Conservation (phyloP, 495 filamentous ascomycete species). For the Pyrenula aspistea region DNA sequence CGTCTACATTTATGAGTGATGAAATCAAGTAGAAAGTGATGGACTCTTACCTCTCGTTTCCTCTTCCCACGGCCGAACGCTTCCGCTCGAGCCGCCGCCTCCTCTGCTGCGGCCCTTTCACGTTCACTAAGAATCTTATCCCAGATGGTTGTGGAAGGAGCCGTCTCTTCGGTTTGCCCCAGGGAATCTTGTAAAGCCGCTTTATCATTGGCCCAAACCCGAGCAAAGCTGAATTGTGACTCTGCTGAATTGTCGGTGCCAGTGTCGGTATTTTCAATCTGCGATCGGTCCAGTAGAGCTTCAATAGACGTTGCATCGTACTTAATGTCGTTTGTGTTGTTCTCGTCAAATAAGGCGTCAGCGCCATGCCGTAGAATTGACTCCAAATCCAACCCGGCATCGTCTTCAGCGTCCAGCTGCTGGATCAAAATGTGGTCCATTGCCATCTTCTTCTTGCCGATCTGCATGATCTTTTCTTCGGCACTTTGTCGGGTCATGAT, state of each 20-base stretch:
- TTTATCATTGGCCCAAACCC: constrained; percentile 83
- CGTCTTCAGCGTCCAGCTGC: constrained; percentile 68
- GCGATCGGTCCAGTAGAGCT: constrained; percentile 75
- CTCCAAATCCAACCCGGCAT: constrained; percentile 64
- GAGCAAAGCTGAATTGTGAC: constrained; percentile 77
- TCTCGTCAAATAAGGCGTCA: constrained; percentile 70
- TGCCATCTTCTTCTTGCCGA: constrained; percentile 88
- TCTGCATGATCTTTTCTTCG: constrained; percentile 94
- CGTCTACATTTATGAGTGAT: constrained; percentile 1
- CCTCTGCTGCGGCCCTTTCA: constrained; percentile 59
- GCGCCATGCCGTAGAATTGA: constrained; percentile 85
- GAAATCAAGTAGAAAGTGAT: neutral
- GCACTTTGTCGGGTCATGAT: constrained; percentile 77
- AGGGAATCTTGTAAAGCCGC: constrained; percentile 48
- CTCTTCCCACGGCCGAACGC: constrained; percentile 76
- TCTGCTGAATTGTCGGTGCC: constrained; percentile 48
- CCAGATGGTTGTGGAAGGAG: constrained; percentile 54
- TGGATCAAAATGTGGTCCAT: constrained; percentile 91
- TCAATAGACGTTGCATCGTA: constrained; percentile 78
- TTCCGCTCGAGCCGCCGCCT: constrained; percentile 50
- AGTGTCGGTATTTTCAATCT: constrained; percentile 58
- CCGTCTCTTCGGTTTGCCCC: constrained; percentile 33
- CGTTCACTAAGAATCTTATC: constrained; percentile 76
- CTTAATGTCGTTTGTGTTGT: constrained; percentile 47
- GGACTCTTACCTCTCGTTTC: constrained; percentile 22